Evolutionary conservation across 148 eudicot species (phyloP), one percentile per base, ranked within the genome.

Genomic region (Amaranthus hypochondriacus): DNA sequence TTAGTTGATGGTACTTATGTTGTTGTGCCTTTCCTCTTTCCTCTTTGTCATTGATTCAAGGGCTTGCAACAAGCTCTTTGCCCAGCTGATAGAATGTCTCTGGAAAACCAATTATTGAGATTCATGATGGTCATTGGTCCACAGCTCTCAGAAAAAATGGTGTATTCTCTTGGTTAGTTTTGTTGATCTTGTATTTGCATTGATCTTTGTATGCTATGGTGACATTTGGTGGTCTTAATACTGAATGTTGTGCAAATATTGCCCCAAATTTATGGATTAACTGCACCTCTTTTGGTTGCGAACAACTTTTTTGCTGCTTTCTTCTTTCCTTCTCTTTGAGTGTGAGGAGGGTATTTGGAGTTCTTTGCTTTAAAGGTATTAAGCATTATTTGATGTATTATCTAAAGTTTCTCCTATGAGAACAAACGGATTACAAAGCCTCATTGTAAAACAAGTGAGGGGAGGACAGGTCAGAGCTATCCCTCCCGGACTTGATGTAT

Each of bases 81-180:
- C 65, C 75, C 86, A 69, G 18, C 63, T 43, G 72, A 80, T 69
- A 74, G 77, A 73, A 69, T 15, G 46, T 61, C 70, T 68, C 61
- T 89, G 75, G 93, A 91, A 69, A 72, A 75, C 58, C 87, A 79
- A 81, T 21, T 93, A 82, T 75, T 56, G 48, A 83, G 80, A 82
- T 91, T 89, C 86, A 56, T 58, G 80, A 87, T 77, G 78, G 84
- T 75, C 28, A 96, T 89, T 56, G 96, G 98, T 62, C 51, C 73
- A 66, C 84, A 86, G 79, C 97, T 94, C 55, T 81, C 93, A 1
- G 81, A 89, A 76, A 81, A 86, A 77, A 89, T 91, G 93, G 86
- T 83, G 74, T 89, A 81, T 81, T 85, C 5, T 79, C 82, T 62
- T 88, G 86, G 84, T 55, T 50, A 43, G 53, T 56, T 66, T 51